Conservation (phyloP, 2,329 filamentous ascomycete genomes). For the Chaetomium strumarium region DNA sequence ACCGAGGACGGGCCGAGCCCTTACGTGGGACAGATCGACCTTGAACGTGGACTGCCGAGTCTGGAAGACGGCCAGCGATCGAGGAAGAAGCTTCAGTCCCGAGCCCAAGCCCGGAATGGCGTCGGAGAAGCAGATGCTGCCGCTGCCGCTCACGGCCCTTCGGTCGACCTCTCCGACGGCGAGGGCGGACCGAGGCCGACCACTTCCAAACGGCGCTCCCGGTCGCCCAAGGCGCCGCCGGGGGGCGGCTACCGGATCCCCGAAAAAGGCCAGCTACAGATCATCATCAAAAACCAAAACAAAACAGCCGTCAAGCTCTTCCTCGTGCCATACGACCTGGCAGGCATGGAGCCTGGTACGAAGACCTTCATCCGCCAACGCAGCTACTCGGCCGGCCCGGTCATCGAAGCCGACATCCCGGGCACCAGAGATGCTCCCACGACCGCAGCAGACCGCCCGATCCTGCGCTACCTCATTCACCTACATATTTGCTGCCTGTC, state of each 20-base stretch:
- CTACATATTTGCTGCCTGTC: constrained; percentile 86
- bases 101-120: constrained; percentile 35
- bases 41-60: constrained; percentile 70
- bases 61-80: constrained; percentile 42
- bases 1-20: constrained; percentile 85
- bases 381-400: constrained; percentile 81
- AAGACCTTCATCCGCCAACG: constrained; percentile 96
- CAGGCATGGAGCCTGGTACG: constrained; percentile 86
- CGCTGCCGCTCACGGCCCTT: constrained; percentile 20
- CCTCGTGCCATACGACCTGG: constrained; percentile 84
- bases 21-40: constrained; percentile 87
- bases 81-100: constrained; percentile 44
- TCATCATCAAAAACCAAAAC: constrained; percentile 96
- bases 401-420: constrained; percentile 59
- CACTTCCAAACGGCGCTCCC: constrained; percentile 49
- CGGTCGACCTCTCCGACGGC: constrained; percentile 12
- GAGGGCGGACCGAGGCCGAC: constrained; percentile 23
- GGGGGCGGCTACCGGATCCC: constrained; percentile 93
- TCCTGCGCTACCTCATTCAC: constrained; percentile 84
- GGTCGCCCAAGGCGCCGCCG: constrained; percentile 55
- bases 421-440: constrained; percentile 23
- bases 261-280: constrained; percentile 87
- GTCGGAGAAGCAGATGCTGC: constrained; percentile 29
- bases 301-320: constrained; percentile 98
- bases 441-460: constrained; percentile 51